Evolutionary conservation across 495 filamentous ascomycete genomes (phyloP).

Genomic region (Aspergillus ostianus): DNA sequence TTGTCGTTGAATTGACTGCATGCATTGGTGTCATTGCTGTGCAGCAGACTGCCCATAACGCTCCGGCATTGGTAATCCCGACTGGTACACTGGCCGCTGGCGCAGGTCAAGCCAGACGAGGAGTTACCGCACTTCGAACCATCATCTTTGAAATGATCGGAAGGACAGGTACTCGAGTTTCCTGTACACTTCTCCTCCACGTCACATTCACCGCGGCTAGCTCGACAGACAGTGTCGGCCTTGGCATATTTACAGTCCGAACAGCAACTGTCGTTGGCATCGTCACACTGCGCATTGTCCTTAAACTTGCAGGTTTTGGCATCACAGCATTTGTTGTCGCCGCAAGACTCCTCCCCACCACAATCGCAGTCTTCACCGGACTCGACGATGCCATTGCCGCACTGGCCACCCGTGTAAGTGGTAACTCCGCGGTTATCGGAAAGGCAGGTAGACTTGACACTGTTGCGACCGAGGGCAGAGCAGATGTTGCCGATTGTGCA

Average conservation of each 20-base stretch:
- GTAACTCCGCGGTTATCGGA: constrained; percentile 76
- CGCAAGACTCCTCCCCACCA: constrained; percentile 71
- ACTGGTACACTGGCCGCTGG: constrained; percentile 93
- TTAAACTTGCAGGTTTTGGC: constrained; percentile 86
- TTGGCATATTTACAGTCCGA: constrained; percentile 68
- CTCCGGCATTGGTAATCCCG: constrained; percentile 86
- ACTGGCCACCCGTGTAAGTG: constrained; percentile 84
- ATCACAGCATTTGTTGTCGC: constrained; percentile 77
- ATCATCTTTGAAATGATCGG: constrained; percentile 65
- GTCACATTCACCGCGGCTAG: constrained; percentile 77
- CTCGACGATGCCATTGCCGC: constrained; percentile 97
- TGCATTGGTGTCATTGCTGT: constrained; percentile 76
- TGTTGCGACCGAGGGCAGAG: constrained; percentile 78
- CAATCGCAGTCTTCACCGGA: constrained; percentile 94
- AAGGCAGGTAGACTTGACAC: constrained; percentile 73
- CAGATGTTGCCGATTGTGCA: constrained; percentile 95
- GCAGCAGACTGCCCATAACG: constrained; percentile 75
- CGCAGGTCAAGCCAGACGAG: constrained; percentile 64
- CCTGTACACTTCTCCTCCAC: constrained; percentile 81
- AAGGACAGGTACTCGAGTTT: constrained; percentile 67
- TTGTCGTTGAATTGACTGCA: constrained; percentile 60
- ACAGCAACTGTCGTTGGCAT: constrained; percentile 91
- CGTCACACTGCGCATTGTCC: constrained; percentile 74
- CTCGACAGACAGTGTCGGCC: constrained; percentile 70
- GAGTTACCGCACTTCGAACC: constrained; percentile 65